Conservation (phyloP, 2,329 filamentous ascomycete species). For the Pseudocercospora crystallina region DNA sequence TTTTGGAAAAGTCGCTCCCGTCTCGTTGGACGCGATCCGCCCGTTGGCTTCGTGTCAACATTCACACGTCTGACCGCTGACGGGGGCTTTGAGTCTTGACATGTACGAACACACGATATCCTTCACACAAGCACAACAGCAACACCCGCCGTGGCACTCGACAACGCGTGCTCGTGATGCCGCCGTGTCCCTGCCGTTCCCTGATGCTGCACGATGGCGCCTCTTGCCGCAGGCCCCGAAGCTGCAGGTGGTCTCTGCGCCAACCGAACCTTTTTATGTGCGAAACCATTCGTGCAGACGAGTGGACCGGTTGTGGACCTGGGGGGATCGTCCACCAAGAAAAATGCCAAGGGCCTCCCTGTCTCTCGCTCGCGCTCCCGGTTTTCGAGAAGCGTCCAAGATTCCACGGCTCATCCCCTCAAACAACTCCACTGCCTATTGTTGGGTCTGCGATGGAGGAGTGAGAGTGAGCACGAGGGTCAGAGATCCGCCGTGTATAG, state of each 20-base stretch:
- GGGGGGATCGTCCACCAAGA: conserved; percentile 3
- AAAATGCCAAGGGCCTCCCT: background rate
- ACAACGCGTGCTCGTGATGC: conserved; percentile 8
- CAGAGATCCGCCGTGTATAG: too few species aligned
- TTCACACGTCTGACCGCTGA: too few species aligned
- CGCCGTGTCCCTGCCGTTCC: too few species aligned
- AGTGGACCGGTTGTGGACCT: background rate
- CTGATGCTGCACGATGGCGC: background rate
- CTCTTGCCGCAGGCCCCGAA: background rate
- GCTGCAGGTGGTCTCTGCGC: conserved; percentile 18
- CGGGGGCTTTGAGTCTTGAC: background rate
- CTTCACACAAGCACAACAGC: background rate
- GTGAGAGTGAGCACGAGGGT: too few species aligned
- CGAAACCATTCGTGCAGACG: conserved; percentile 4
- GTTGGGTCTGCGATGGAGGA: too few species aligned
- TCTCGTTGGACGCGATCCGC: too few species aligned
- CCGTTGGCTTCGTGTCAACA: too few species aligned
- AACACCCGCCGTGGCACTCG: conserved; percentile 1
- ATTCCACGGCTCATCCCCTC: too few species aligned
- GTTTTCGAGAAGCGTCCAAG: too few species aligned
- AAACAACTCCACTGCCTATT: too few species aligned
- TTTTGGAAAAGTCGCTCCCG: too few species aligned
- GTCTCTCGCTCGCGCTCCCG: too few species aligned
- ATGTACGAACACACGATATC: conserved; percentile 2
- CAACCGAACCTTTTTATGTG: conserved; percentile 11